Evolutionary conservation across 495 filamentous ascomycete genomes (phyloP), one percentile per base, ranked within the genome.

Genomic region (Cladorrhinum samala): DNA sequence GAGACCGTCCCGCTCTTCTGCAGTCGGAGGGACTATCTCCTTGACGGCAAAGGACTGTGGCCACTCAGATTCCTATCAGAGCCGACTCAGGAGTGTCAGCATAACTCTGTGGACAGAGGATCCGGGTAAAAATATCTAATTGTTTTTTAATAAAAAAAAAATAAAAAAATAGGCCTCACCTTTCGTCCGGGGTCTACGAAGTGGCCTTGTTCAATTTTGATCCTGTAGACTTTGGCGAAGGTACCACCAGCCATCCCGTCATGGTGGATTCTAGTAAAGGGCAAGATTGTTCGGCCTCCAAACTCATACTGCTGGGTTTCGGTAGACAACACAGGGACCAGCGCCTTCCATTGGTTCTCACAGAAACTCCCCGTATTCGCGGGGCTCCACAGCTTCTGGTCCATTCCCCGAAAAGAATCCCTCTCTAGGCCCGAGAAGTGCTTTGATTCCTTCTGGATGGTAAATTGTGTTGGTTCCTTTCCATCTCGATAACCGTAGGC

Each of bases 191-290:
- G 52, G 23, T 59, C 56, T 25, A 45, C 42, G 49, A 53, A 50
- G 30, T 60, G 57, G 18, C 40, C 53, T 16, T 6, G 20, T 9
- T 56, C 48, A 18, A 60, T 56, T 27, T 45, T 11, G 41, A 53
- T 40, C 23, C 56, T 40, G 45, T 53, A 45, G 23, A 60, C 57
- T 13, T 30, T 44, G 38, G 53, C 50, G 46, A 60, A 60, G n/a
- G 40, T 37, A 11, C 55, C 55, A 17, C 27, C 39, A 3, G 27
- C 20, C 19, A n/a, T 19, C 33, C 7, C 41, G n/a, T 58, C 47
- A 11, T 5, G 11, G 27, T 33, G 6, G 27, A 33, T 11, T 33
- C 5, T 33, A 11, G 27, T 33, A 33, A 33, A 33, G 6, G 27
- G 27, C 27, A 33, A 11, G 27, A 33, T 33, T 5, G 11, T 11